Base-by-base conservation (phyloP, 208 protist species). In the Acanthamoeba healyi region DNA sequence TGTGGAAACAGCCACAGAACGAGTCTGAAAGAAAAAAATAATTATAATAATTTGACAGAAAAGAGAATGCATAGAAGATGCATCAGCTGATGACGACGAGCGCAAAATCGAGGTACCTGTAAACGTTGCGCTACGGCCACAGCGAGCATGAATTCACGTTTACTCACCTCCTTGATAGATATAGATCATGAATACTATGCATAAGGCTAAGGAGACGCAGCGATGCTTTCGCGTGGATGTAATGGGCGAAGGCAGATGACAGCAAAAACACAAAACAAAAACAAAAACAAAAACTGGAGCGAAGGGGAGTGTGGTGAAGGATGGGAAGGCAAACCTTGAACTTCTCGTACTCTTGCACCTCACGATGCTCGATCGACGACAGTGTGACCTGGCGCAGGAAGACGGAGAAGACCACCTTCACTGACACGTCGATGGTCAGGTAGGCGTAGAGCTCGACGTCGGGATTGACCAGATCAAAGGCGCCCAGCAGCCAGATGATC, bases 321-420 rank as follows among this genome's bases (percentile, higher is more conserved):
- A 61, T 17, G 49, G 7, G 46, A 87, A 44, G 5, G 34, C 49
- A 1, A 34, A 54, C 79, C 49, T 87, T 87, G 79, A 87, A 87
- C 79, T 40, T 34, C 46, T 87, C 49, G 22, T 87, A 63, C 32
- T 87, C 46, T 61, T 87, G 70, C 9, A 79, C 70, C 70, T 79
- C 70, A 26, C 70, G 70, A 19, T 79, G 70, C 26, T 87, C 79
- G 29, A 87, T 34, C 10, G 42, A 63, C 29, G 49, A 61, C 0
- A 87, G 79, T 10, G 42, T 87, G 19, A 87, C n/a, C 19, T 87
- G 79, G n/a, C 42, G 49, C 26, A 87, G 79, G 12, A 61, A 54
- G 22, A 87, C 79, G 32, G 79, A 54, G 79, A 87, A 87, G 32
- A 87, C 42, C n/a, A 87, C 46, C 79, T 87, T 87, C 4, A 61